Conservation (phyloP, 257 asterid species). For the Nicotiana undulata region DNA sequence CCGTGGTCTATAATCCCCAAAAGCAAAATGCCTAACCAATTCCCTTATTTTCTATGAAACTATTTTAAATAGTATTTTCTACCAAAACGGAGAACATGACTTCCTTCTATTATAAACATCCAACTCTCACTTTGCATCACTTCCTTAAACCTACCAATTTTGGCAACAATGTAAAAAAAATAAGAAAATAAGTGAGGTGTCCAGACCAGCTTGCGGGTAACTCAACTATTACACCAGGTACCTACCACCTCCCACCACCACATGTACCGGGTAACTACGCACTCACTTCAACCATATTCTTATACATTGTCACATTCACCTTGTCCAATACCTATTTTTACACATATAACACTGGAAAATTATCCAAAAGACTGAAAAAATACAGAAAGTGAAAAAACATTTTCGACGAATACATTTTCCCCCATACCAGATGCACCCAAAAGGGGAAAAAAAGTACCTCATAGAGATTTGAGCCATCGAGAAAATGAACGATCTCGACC, state of each 20-base stretch:
- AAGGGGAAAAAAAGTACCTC: constrained; percentile 38
- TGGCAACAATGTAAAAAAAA: not conserved
- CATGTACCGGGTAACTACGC: no score
- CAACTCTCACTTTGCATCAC: not conserved
- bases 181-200: no score
- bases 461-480: constrained; percentile 30
- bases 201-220: no score
- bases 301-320: not conserved
- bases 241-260: no score
- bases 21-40: not conserved
- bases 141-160: not conserved
- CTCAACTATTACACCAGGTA: no score
- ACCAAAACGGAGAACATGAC: not conserved
- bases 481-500: constrained; percentile 45
- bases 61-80: no score
- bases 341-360: not conserved
- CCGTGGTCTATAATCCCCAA: not conserved
- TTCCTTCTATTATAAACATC: not conserved
- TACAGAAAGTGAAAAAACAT: not conserved
- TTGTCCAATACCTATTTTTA: not conserved
- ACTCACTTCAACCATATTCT: not conserved
- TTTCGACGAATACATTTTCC: not conserved
- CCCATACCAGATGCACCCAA: no score
- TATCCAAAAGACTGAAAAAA: not conserved
- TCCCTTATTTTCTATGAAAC: not conserved